Base-by-base conservation (phyloP, 225 moss, liverwort and hornwort species). In the Marchantia polymorpha region DNA sequence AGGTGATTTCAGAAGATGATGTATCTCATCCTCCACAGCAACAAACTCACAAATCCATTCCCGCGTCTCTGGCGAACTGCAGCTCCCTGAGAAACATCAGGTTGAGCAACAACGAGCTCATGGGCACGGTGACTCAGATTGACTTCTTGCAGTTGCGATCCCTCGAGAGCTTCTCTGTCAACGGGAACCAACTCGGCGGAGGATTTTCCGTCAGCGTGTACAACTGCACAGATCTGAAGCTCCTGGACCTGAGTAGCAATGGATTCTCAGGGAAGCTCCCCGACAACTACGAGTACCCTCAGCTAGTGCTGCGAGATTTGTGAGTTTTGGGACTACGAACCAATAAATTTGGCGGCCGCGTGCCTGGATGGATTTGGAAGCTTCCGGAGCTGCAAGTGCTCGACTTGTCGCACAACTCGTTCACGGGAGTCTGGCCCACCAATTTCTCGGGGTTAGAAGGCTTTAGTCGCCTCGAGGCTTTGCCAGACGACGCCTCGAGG, bases 371-470 rank as follows among this genome's bases (percentile, higher is more conserved):
- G 55, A 27, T 91, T 63, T 83, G 87, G 60, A 67, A 83, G 12
- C 76, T 91, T 15, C 10, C 23, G 20, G 77, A 77, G 73, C 83
- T 91, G 50, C 84, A 90, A 74, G 52, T 77, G 50, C 88, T 91
- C 29, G 90, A 91, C 59, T 76, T 91, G 51, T 88, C 90, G 0
- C 0, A 83, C 14, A 90, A 90, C 71, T 55, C 75, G 53, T 84
- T 91, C 73, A 56, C 83, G 52, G 91, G 84, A 27, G 50, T 8
- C 52, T 84, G 90, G 26, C 88, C 91, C 0, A 27, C 13, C n/a
- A 23, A 64, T 67, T 22, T 72, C 6, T 20, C 48, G 25, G 50
- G 50, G 8, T n/a, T 72, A 16, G 25, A 7, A n/a, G 22, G 49
- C n/a, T 72, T 50, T 51, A 23, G 30, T 67, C 10, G 0, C 2